phyloP scores from a whole-genome alignment of 208 protist genomes.

The Histomonas meleagridis region DNA sequence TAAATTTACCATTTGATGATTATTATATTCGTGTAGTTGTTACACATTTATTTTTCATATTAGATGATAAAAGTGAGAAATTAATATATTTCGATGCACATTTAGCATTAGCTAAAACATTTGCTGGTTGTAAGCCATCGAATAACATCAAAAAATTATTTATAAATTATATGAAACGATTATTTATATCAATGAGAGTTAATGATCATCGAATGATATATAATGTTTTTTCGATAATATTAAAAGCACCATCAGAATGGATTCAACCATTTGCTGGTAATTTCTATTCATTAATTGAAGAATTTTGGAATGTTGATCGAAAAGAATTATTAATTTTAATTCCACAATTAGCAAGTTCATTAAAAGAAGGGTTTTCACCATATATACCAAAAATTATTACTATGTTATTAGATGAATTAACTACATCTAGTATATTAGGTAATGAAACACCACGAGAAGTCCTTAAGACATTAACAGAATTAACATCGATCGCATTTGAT shows the following conservation, averaged over 20 bases:
- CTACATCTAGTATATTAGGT: neutral
- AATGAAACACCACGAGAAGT: neutral
- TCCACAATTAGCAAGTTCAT: neutral
- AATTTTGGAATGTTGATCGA: neutral
- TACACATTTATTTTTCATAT: neutral
- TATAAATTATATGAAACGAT: neutral
- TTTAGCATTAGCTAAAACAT: neutral
- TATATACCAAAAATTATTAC: neutral
- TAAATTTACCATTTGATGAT: neutral
- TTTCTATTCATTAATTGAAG: neutral
- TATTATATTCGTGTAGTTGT: neutral
- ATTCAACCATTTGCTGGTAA: neutral
- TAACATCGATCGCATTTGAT: neutral
- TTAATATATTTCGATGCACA: neutral
- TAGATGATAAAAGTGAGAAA: neutral
- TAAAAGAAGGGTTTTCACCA: neutral
- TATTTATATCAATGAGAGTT: neutral
- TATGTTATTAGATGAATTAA: neutral
- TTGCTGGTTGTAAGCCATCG: neutral
- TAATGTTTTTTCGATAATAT: neutral
- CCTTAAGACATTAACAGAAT: neutral
- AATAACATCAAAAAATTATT: neutral
- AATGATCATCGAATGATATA: neutral
- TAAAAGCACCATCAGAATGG: neutral
- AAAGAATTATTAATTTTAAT: neutral